A percentile compares a stretch with the other conserved stretches of the same genome.
These are phyloP conservation scores for Talaromyces sp. DNA, from an alignment of 2,329 filamentous ascomycete genomes.

Conservation along the genomic window DNA sequence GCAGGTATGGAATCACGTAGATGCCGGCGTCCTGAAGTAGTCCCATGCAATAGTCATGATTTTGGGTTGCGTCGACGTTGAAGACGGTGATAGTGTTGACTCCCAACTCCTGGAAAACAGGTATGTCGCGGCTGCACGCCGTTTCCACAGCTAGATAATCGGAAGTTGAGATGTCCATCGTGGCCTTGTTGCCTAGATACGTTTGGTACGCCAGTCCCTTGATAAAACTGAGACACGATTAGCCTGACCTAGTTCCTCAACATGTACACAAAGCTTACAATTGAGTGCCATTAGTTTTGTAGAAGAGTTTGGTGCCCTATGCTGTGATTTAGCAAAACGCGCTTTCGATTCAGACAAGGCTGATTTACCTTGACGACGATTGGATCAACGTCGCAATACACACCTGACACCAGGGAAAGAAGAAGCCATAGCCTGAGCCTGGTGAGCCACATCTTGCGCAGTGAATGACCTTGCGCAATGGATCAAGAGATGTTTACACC, in stretches of 20 bases:
- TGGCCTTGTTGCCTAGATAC: slow-evolving; percentile 39
- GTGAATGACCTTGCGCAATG: too few relatives aligned
- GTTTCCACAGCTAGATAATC: slow-evolving; percentile 71
- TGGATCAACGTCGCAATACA: slow-evolving; percentile 42
- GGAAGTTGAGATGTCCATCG: slow-evolving; percentile 49
- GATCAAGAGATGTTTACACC: too few relatives aligned
- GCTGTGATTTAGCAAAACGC: neutral
- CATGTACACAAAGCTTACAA: slow-evolving; percentile 53
- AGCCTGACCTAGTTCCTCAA: slow-evolving; percentile 6
- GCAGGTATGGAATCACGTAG: slow-evolving; percentile 84
- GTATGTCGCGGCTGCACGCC: slow-evolving; percentile 74
- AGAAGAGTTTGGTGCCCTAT: slow-evolving; percentile 78
- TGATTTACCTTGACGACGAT: slow-evolving; percentile 56
- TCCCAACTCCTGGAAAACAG: slow-evolving; percentile 65
- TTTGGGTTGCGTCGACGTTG: slow-evolving; percentile 68
- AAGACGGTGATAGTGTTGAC: slow-evolving; percentile 94
- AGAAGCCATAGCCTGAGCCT: neutral
- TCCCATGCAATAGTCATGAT: slow-evolving; percentile 79
- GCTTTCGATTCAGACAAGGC: slow-evolving; percentile 8
- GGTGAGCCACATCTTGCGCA: neutral
- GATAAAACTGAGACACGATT: slow-evolving; percentile 59
- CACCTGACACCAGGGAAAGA: slow-evolving; percentile 26
- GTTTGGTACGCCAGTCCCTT: slow-evolving; percentile 87
- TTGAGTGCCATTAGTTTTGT: slow-evolving; percentile 67
- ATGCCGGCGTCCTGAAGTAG: slow-evolving; percentile 76